Evolutionary conservation across 164 flowering plant genomes (phyloP).

Genomic region (Cinnamomum micranthum): DNA sequence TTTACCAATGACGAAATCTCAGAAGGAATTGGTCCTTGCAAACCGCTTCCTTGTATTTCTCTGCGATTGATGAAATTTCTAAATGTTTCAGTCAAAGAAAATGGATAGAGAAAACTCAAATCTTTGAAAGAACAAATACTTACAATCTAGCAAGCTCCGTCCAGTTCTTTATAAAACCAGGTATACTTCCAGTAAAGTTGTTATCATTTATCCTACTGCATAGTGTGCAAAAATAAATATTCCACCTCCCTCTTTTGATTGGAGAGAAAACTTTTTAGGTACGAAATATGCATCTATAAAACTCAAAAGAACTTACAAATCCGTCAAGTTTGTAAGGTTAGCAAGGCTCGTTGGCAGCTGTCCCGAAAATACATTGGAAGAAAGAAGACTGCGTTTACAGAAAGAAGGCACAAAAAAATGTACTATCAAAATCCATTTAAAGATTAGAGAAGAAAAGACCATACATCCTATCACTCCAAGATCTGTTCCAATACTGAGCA

Average conservation of each 20-base stretch:
- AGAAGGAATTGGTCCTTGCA: conserved; percentile 67
- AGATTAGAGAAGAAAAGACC: too few relatives aligned
- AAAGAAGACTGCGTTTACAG: conserved; percentile 19
- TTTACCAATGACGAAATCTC: too few relatives aligned
- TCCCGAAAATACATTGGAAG: conserved; percentile 26
- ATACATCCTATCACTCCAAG: too few relatives aligned
- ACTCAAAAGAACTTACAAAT: conserved; percentile 11
- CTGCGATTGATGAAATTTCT: conserved; percentile 21
- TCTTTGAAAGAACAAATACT: conserved; percentile 8
- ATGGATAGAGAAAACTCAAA: background rate
- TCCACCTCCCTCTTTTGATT: too few relatives aligned
- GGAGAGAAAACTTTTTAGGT: background rate
- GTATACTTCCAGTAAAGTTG: conserved; percentile 36
- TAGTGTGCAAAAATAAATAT: background rate
- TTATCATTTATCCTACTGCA: conserved; percentile 37
- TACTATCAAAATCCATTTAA: too few relatives aligned
- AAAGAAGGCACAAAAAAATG: background rate
- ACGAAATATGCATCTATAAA: background rate
- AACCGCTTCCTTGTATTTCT: conserved; percentile 61
- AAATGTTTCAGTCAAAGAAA: background rate
- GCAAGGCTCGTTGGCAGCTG: conserved; percentile 18
- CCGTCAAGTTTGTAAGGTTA: conserved; percentile 14
- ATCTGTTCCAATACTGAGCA: too few relatives aligned
- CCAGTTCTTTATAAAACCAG: conserved; percentile 26
- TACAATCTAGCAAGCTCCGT: conserved; percentile 26